phyloP scores from a whole-genome alignment of 768 basidiomycete genomes.

The Leucosporidium scottii region DNA sequence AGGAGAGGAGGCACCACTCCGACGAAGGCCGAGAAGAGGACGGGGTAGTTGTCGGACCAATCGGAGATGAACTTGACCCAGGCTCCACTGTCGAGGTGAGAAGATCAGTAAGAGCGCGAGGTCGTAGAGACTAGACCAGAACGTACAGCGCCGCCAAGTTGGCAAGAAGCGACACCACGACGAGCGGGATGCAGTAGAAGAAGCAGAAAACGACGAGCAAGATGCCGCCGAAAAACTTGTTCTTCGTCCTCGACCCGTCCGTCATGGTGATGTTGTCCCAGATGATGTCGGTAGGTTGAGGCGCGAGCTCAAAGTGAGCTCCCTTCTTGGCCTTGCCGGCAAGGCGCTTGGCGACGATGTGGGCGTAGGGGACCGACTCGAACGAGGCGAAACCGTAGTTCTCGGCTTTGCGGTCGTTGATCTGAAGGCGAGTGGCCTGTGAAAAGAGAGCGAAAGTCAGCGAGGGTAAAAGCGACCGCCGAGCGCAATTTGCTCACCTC shows the following conservation, averaged over 20 bases:
- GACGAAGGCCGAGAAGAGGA: constrained; percentile 72
- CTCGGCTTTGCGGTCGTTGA: constrained; percentile 46
- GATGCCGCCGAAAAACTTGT: constrained; percentile 67
- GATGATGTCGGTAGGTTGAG: constrained; percentile 75
- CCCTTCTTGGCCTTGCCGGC: constrained; percentile 64
- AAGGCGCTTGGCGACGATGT: constrained; percentile 69
- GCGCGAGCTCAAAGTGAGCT: constrained; percentile 63
- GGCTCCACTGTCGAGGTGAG: constrained; percentile 2
- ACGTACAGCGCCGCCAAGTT: constrained; percentile 56
- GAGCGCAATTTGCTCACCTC: constrained; percentile 47
- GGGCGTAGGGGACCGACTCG: constrained; percentile 65
- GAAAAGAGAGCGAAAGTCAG: not conserved
- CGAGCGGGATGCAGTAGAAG: constrained; percentile 87
- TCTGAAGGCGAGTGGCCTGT: constrained; percentile 49
- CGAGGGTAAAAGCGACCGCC: not conserved
- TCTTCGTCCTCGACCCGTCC: constrained; percentile 58
- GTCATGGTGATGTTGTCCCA: constrained; percentile 65
- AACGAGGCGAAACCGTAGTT: constrained; percentile 76
- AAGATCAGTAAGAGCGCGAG: too few species aligned
- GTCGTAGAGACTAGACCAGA: not conserved
- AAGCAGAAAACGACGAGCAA: constrained; percentile 74
- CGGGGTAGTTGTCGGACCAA: constrained; percentile 61
- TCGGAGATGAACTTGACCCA: constrained; percentile 67
- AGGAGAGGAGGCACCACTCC: constrained; percentile 84
- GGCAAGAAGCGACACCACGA: constrained; percentile 81